Percentiles rank a stretch among this genome's conserved stretches.
These are phyloP conservation scores for Sarocladiaceae sp. DNA, from an alignment of 2,329 filamentous ascomycete species.

Conservation along the genomic window DNA sequence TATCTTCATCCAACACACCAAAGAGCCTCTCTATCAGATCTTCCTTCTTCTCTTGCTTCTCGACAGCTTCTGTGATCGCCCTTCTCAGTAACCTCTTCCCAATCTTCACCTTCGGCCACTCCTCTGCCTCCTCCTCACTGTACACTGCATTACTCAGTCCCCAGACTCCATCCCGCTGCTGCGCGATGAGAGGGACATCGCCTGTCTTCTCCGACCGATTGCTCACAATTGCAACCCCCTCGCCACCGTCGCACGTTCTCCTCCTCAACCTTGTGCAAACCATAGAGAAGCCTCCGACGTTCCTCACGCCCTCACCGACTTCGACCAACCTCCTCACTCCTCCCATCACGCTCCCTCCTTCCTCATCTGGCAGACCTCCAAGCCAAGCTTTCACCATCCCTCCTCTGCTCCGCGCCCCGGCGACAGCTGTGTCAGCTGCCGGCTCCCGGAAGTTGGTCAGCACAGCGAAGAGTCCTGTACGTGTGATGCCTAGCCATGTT, in stretches of 20 bases:
- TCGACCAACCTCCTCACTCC: slow-evolving; percentile 42
- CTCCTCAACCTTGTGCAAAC: slow-evolving; percentile 54
- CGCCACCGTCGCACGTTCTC: slow-evolving; percentile 23
- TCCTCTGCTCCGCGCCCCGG: slow-evolving; percentile 52
- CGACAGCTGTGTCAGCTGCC: slow-evolving; percentile 30
- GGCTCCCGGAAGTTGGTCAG: slow-evolving; percentile 61
- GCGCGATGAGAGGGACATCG: slow-evolving; percentile 50
- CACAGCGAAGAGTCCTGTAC: slow-evolving; percentile 53
- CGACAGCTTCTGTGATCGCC: slow-evolving; percentile 33
- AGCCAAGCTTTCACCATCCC: slow-evolving; percentile 60
- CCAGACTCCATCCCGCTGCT: slow-evolving; percentile 42
- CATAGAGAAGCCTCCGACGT: slow-evolving; percentile 61
- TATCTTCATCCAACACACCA: slow-evolving; percentile 49
- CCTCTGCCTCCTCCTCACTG: slow-evolving; percentile 32
- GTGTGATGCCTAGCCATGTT: slow-evolving; percentile 60
- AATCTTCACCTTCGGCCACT: slow-evolving; percentile 56
- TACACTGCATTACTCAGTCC: slow-evolving; percentile 59
- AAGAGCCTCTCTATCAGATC: slow-evolving; percentile 47
- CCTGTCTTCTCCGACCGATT: slow-evolving; percentile 49
- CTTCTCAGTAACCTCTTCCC: slow-evolving; percentile 42
- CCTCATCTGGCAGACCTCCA: slow-evolving; percentile 33
- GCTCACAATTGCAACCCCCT: slow-evolving; percentile 54
- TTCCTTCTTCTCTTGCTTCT: slow-evolving; percentile 33
- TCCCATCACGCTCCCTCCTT: slow-evolving; percentile 20
- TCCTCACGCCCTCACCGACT: slow-evolving; percentile 44